phyloP scores from a whole-genome alignment of 2,329 filamentous ascomycete genomes.

The Penicillium aurantiogriseum region DNA sequence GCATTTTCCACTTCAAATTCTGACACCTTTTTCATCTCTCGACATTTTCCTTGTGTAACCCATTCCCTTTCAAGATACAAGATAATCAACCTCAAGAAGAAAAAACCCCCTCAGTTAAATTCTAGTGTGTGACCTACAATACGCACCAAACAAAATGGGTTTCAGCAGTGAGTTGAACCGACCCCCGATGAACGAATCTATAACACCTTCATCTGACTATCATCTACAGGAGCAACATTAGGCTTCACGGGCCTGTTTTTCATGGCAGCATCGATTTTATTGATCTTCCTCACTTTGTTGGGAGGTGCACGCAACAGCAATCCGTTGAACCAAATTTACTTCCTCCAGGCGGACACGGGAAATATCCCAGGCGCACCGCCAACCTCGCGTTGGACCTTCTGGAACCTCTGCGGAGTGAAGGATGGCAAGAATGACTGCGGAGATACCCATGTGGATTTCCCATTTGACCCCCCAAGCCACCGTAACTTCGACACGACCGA shows the following conservation, averaged over 20 bases:
- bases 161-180: slow-evolving; percentile 33
- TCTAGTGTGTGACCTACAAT: neutral
- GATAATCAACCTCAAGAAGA: neutral
- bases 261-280: slow-evolving; percentile 59
- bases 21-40: neutral
- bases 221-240: slow-evolving; percentile 52
- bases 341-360: slow-evolving; percentile 75
- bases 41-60: slow-evolving; percentile 2
- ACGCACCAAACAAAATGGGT: slow-evolving; percentile 21
- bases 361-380: slow-evolving; percentile 67
- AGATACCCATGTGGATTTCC: slow-evolving; percentile 60
- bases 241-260: slow-evolving; percentile 60
- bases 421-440: slow-evolving; percentile 64
- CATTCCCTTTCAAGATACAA: neutral
- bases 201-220: slow-evolving; percentile 9
- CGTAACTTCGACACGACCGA: slow-evolving; percentile 59
- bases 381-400: slow-evolving; percentile 83
- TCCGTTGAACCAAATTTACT: slow-evolving; percentile 75
- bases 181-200: neutral
- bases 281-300: slow-evolving; percentile 66
- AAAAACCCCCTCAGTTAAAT: neutral
- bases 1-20: neutral
- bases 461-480: slow-evolving; percentile 58
- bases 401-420: slow-evolving; percentile 70
- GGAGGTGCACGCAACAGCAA: slow-evolving; percentile 55